Evolutionary conservation across 331 rosid genomes (phyloP).

Genomic region (Telfairia occidentalis): DNA sequence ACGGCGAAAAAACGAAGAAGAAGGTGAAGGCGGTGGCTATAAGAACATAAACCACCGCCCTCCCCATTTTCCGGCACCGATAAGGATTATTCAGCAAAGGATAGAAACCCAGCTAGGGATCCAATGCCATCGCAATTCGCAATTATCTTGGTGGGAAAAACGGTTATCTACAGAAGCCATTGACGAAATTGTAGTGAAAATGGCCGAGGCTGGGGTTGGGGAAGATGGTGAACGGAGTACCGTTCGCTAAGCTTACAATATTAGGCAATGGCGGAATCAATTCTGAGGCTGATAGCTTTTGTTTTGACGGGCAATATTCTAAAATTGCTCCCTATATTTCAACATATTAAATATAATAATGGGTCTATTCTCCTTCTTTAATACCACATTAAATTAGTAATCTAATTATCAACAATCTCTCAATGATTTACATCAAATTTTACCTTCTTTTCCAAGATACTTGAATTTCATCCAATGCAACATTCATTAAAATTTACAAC

Average conservation of each 20-base stretch:
- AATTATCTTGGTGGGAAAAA: slow-evolving; percentile 15
- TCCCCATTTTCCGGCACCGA: slow-evolving; percentile 34
- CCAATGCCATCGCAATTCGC: neutral
- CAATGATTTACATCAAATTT: neutral
- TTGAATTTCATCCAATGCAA: neutral
- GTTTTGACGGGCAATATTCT: neutral
- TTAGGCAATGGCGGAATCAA: slow-evolving; percentile 1
- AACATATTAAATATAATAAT: neutral
- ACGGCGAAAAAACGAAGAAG: slow-evolving; percentile 22
- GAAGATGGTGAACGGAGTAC: slow-evolving; percentile 4
- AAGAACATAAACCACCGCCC: slow-evolving; percentile 53
- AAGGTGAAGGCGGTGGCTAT: slow-evolving; percentile 45
- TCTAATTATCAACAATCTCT: neutral
- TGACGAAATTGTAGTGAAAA: neutral
- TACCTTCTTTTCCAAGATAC: no score
- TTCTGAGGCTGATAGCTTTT: neutral
- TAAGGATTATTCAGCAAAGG: neutral
- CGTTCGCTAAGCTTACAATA: neutral
- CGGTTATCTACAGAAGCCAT: slow-evolving; percentile 17
- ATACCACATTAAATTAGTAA: no score
- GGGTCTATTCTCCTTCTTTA: neutral
- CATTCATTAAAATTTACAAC: neutral
- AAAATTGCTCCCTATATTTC: neutral
- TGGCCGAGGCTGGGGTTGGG: neutral
- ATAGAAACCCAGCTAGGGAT: neutral